Conservation (phyloP, 192 early-diverging fungal species). For the Coemansia sp. region DNA sequence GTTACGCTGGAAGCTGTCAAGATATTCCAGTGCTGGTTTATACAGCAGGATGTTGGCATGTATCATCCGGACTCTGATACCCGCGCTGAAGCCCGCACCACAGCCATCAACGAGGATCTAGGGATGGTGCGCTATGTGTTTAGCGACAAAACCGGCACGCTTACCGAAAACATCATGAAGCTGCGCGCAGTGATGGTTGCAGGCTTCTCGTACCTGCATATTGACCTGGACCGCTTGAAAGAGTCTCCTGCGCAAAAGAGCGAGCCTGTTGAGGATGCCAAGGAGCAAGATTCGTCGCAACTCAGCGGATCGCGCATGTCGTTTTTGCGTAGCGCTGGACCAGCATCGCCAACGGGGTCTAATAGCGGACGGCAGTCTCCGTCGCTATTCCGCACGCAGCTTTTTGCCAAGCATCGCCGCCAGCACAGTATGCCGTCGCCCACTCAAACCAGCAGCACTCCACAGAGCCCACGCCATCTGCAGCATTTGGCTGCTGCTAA, state of each 20-base stretch:
- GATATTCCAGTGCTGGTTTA: slow-evolving; percentile 67
- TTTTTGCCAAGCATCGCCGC: slow-evolving; percentile 30
- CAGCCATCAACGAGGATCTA: slow-evolving; percentile 83
- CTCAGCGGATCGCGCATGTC: slow-evolving; percentile 12
- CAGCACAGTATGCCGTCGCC: slow-evolving; percentile 47
- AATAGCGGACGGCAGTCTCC: slow-evolving; percentile 16
- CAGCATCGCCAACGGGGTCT: not conserved
- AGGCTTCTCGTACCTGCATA: slow-evolving; percentile 60
- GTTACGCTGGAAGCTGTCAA: slow-evolving; percentile 86
- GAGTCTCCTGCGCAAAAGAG: not conserved
- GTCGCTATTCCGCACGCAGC: slow-evolving; percentile 16
- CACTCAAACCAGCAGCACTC: slow-evolving; percentile 1
- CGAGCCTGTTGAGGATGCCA: not conserved
- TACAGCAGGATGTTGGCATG: slow-evolving; percentile 76
- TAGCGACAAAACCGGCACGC: slow-evolving; percentile 86
- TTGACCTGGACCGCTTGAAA: slow-evolving; percentile 58
- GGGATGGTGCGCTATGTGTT: slow-evolving; percentile 86
- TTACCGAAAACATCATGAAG: slow-evolving; percentile 85
- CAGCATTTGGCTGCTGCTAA: slow-evolving; percentile 47
- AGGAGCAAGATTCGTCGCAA: not conserved
- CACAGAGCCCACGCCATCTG: slow-evolving; percentile 14
- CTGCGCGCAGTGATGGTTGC: slow-evolving; percentile 67
- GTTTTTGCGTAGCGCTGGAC: slow-evolving; percentile 11
- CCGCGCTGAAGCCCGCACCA: slow-evolving; percentile 73
- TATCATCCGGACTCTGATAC: slow-evolving; percentile 69